These are phyloP conservation scores for Penicillium sp. DNA, from an alignment of 2,329 filamentous ascomycete species.

Conservation along the genomic window DNA sequence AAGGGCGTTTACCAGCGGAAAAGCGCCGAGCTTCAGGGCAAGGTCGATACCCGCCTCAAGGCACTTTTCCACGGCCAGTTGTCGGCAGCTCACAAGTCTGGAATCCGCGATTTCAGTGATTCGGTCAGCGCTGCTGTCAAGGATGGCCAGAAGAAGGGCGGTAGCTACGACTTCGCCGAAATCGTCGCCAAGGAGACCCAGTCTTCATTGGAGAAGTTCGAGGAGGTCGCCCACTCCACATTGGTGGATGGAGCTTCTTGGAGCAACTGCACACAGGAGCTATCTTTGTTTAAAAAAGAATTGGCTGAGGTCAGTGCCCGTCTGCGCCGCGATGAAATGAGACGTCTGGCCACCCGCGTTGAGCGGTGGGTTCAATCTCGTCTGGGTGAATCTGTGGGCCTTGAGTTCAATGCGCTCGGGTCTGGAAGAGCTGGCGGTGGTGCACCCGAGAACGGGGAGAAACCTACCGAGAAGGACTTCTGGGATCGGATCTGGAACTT, in stretches of 20 bases:
- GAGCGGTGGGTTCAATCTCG: constrained; percentile 89
- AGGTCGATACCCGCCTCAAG: constrained; percentile 82
- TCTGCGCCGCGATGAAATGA: constrained; percentile 90
- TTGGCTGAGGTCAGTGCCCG: constrained; percentile 77
- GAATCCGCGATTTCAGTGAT: constrained; percentile 74
- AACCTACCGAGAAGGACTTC: constrained; percentile 70
- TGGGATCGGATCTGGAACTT: constrained; percentile 93
- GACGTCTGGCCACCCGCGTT: constrained; percentile 76
- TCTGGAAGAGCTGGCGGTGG: constrained; percentile 75
- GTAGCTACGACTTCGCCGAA: constrained; percentile 85
- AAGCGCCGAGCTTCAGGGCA: constrained; percentile 70
- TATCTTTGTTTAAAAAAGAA: constrained; percentile 75
- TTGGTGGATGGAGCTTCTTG: constrained; percentile 71
- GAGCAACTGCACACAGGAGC: constrained; percentile 77
- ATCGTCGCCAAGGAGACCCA: constrained; percentile 79
- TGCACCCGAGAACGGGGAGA: constrained; percentile 68
- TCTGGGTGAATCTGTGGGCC: constrained; percentile 73
- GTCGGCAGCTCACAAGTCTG: constrained; percentile 76
- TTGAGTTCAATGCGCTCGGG: constrained; percentile 93
- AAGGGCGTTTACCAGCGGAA: constrained; percentile 90
- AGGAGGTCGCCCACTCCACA: constrained; percentile 63
- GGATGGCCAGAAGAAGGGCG: constrained; percentile 81
- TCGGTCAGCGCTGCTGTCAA: constrained; percentile 83
- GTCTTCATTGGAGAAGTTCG: constrained; percentile 64
- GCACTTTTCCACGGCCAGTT: constrained; percentile 81